Evolutionary conservation across 73 alveolate genomes (phyloP), one percentile per base, ranked within the genome.

Genomic region (Stentor coeruleus): DNA sequence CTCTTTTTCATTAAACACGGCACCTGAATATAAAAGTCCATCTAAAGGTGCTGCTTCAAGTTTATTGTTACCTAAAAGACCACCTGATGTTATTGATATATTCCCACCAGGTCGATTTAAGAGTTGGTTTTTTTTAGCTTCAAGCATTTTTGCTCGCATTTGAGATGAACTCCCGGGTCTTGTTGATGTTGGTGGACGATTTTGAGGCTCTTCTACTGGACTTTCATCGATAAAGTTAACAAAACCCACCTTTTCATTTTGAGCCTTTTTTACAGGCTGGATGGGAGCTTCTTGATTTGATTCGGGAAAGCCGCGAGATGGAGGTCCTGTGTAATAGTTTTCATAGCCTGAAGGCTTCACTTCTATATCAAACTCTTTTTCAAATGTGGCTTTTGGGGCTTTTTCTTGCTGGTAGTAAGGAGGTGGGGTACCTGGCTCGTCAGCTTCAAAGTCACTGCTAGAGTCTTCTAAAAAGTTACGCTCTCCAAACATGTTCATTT

Each of bases 161-260:
- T 66, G 79, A 20, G n/a, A 20, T 37, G 40, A 20, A 26, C 42
- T 26, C 42, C 79, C 79, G n/a, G 79, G 79, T 15, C 79, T 20
- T 26, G 36, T 31, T 33, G 79, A 1, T 66, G 79, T 66, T 11
- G 11, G 49, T 1, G 79, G 79, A 0, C 79, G 79, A 14, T 2
- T 33, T 66, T 66, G 40, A 33, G 79, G 79, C 26, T 20, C 0
- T 33, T 66, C 79, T n/a, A n/a, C n/a, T n/a, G n/a, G n/a, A 20
- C 28, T 6, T 6, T 49, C 66, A 11, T 49, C 66, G 20, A 11
- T 11, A 49, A 11, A 20, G 37, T 66, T 66, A 33, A 66, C 14
- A 66, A 66, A 26, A 11, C 79, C 79, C 11, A 66, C 79, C 33
- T 66, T 66, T 66, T 66, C 79, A 40, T 31, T 66, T 20, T 20